Evolutionary conservation across 176 grass and related monocot species (phyloP).

Genomic region (Stipa capillata): DNA sequence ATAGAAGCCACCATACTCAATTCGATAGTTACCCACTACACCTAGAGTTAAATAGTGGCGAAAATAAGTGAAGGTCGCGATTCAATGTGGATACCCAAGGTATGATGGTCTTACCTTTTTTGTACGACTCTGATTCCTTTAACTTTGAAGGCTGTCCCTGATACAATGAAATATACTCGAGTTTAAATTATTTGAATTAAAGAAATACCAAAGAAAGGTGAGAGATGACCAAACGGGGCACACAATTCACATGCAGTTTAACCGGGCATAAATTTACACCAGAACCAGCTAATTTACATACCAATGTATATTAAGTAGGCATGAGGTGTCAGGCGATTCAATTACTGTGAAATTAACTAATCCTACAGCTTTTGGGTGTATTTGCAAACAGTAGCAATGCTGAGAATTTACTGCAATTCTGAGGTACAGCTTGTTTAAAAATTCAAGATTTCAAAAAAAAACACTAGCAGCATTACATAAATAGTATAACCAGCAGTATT

Average conservation of each 20-base stretch:
- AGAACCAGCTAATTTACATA: slow-evolving; percentile 16
- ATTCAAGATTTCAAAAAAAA: neutral
- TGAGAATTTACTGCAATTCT: neutral
- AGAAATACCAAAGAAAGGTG: neutral
- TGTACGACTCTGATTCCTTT: slow-evolving; percentile 60
- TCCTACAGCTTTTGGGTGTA: neutral
- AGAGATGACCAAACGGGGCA: neutral
- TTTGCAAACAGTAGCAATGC: neutral
- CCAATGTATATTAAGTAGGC: neutral
- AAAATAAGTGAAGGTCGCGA: neutral
- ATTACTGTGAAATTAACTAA: neutral
- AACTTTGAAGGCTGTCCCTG: slow-evolving; percentile 78
- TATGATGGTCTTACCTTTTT: slow-evolving; percentile 39
- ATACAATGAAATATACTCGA: slow-evolving; percentile 18
- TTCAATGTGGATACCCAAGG: neutral
- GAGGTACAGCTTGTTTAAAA: neutral
- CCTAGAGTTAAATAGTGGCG: neutral
- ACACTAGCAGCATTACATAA: neutral
- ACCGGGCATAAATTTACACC: neutral
- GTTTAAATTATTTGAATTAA: slow-evolving; percentile 1
- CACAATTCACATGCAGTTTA: neutral
- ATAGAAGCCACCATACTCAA: neutral
- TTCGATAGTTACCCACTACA: neutral
- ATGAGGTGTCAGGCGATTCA: neutral
- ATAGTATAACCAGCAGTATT: neutral